Percentiles rank a stretch among this genome's conserved stretches.
Conservation (phyloP, 805 yeast species). For the Helenozyma rhizophorensis region DNA sequence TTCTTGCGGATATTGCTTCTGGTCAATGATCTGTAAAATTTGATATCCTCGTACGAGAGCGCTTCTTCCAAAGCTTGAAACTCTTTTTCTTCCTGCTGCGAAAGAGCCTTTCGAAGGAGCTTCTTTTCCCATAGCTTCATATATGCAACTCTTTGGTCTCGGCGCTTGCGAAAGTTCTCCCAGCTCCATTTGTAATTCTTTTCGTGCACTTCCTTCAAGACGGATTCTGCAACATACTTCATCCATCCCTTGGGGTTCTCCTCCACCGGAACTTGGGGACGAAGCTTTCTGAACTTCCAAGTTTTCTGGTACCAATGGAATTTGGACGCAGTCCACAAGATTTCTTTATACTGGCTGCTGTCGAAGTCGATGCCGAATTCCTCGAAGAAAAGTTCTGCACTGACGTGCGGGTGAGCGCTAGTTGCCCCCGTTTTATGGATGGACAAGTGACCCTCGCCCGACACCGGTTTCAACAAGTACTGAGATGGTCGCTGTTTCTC, state of each 20-base stretch:
- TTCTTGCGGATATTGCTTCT: conserved; percentile 62
- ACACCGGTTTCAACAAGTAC: conserved; percentile 76
- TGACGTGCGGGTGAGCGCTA: conserved; percentile 61
- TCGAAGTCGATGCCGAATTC: conserved; percentile 87
- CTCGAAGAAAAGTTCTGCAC: conserved; percentile 73
- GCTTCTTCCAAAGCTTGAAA: conserved; percentile 54
- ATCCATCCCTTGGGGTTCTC: conserved; percentile 83
- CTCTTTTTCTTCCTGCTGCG: conserved; percentile 26
- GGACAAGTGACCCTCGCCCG: conserved; percentile 80
- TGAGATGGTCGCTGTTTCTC: conserved; percentile 33
- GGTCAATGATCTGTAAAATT: conserved; percentile 80
- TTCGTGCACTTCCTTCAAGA: conserved; percentile 76
- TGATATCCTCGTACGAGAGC: conserved; percentile 71
- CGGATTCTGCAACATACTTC: conserved; percentile 70
- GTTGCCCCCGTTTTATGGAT: conserved; percentile 77
- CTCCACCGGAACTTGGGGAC: conserved; percentile 53
- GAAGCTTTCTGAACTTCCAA: conserved; percentile 62
- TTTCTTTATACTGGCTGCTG: conserved; percentile 77
- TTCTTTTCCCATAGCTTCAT: conserved; percentile 62
- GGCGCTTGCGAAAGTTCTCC: conserved; percentile 68
- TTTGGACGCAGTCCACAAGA: conserved; percentile 75
- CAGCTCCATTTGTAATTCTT: conserved; percentile 81
- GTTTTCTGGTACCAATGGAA: conserved; percentile 77
- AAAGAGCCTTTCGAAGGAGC: conserved; percentile 31
- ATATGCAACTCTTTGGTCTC: conserved; percentile 70